Evolutionary conservation across 2,329 filamentous ascomycete species (phyloP).

Genomic region (Ascochyta viciae-villosae): DNA sequence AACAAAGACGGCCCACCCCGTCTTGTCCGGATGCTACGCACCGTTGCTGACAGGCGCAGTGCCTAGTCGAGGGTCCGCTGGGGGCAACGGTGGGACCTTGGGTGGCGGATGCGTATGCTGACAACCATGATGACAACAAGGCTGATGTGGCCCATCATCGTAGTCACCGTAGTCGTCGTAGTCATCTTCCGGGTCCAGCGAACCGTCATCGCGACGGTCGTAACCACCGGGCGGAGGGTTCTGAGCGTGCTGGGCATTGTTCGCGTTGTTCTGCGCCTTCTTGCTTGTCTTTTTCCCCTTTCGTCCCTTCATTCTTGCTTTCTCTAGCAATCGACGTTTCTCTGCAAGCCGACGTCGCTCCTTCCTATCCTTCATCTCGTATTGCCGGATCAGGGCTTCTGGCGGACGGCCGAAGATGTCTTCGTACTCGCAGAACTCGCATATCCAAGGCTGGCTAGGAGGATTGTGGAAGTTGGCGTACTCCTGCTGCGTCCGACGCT

Average conservation of each 20-base stretch:
- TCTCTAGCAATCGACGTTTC: constrained; percentile 82
- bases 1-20: constrained; percentile 51
- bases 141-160: constrained; percentile 37
- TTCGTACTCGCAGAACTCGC: constrained; percentile 98
- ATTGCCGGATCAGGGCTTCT: constrained; percentile 82
- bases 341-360: constrained; percentile 86
- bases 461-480: constrained; percentile 79
- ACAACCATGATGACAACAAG: constrained; percentile 43
- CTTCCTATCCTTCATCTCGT: constrained; percentile 92
- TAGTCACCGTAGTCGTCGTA: constrained; percentile 47
- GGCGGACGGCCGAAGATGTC: constrained; percentile 91
- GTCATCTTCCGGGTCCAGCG: constrained; percentile 43
- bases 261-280: constrained; percentile 51
- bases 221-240: constrained; percentile 40
- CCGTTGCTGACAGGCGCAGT: constrained; percentile 34
- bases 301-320: constrained; percentile 90
- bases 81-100: constrained; percentile 33
- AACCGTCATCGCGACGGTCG: constrained; percentile 43
- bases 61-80: constrained; percentile 34
- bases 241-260: constrained; percentile 40
- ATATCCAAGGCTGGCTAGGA: constrained; percentile 89
- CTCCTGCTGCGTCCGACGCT: constrained; percentile 78
- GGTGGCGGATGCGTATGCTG: constrained; percentile 40
- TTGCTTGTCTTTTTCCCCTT: constrained; percentile 87
- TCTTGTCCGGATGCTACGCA: constrained; percentile 46